Evolutionary conservation across 2,329 filamentous ascomycete genomes (phyloP), one percentile per base, ranked within the genome.

Genomic region (Lasiodiplodia theobromae): DNA sequence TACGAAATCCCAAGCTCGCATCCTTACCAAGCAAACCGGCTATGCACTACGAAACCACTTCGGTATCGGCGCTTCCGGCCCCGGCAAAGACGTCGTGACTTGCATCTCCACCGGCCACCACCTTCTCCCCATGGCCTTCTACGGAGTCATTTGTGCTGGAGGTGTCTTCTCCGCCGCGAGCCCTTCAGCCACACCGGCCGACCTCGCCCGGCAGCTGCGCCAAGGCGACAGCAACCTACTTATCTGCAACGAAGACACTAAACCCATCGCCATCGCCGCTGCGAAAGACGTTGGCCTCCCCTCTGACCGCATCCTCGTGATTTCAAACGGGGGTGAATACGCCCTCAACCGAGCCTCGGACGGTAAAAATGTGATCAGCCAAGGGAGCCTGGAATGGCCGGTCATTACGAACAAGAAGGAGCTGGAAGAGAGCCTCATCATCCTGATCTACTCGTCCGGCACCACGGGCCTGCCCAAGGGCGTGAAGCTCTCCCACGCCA

Each of bases 141-240:
- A 83, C 71, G 85, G 84, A 16, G 83, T 88, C 65, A 80, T 90
- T 56, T 87, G 86, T 3, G 86, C 87, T 2, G 87, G 85, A 0
- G 88, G 87, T 21, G 82, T 90, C 31, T 89, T 87, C 72, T 86
- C 86, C 7, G 84, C 86, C 5, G 86, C 86, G 0, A 85, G 82
- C 57, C 80, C 86, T 0, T 80, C 82, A 0, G 83, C 81, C 5
- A 87, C 86, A 0, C 78, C 82, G 0, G 72, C 78, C 2, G 88
- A 90, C 31, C 75, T 89, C 10, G 81, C 82, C 3, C 80, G 84
- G 31, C 83, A 85, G 71, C 77, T 86, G 16, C 77, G 76, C 18
- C 77, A 81, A 28, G 83, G 81, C 0, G 75, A 77, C 5, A 81
- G 78, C 11, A 82, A 78, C 10, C 69, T 85, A 23, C 70, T 86